Evolutionary conservation across 2,329 filamentous ascomycete species (phyloP), one percentile per base, ranked within the genome.

Genomic region (Onygena corvina): DNA sequence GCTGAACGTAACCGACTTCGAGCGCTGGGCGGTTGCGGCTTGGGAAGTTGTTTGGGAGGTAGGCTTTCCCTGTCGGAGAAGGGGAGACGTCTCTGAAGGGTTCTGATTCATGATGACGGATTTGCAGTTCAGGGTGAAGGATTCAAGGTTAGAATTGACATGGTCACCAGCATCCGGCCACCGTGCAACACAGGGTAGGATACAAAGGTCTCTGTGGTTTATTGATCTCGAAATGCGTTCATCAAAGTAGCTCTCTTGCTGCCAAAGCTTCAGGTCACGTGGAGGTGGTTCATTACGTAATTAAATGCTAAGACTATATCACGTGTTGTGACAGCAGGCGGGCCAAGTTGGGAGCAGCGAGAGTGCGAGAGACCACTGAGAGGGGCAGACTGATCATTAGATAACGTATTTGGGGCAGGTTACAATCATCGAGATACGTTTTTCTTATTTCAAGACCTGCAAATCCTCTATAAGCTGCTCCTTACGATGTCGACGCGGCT

Each of bases 1-100:
- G 50, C 70, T 72, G 59, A 74, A 74, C 25, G 69, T 70, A 45
- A 74, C 71, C 31, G 70, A 71, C 47, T 69, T 64, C 50, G 64
- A 58, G 30, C 62, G 58, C 52, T 65, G 64, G 18, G 36, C 36
- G 55, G 55, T 61, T 47, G 61, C 56, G 53, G 60, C 61, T 54
- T 61, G 65, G 64, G 67, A 67, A 61, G 65, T 65, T 58, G 61
- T 61, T 27, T 35, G 46, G 21, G 49, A 42, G 27, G 27, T 31
- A 6, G 52, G 31, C n/a, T 46, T 48, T 3, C 36, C 47, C 45
- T 49, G 46, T 27, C 27, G 47, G 2, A 53, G 33, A 29, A 53
- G 42, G 14, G 52, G 50, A 20, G 52, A 53, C 12, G 52, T 27
- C 46, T 53, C 52, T 12, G 52, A 49, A 6, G 42, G 49, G 31